Conservation (phyloP, 768 basidiomycete genomes). For the Phlegmacium glaucopus region DNA sequence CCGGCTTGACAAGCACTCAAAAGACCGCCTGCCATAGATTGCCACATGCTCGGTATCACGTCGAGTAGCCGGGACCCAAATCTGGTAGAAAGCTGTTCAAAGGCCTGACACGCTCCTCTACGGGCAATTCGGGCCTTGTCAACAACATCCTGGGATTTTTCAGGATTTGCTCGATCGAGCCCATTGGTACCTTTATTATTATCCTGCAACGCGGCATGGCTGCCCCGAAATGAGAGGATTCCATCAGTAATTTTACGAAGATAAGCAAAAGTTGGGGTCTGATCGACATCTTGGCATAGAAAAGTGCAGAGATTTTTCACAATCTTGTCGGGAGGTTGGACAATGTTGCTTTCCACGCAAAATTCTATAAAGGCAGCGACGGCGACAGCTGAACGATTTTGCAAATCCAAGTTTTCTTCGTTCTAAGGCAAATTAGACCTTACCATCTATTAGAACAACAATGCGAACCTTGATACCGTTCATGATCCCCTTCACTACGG, state of each 20-base stretch:
- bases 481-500: constrained; percentile 96
- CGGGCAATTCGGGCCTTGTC: constrained; percentile 69
- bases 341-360: constrained; percentile 67
- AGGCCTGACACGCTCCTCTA: constrained; percentile 82
- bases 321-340: constrained; percentile 92
- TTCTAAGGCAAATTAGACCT: constrained; percentile 40
- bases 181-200: constrained; percentile 26
- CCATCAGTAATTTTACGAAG: constrained; percentile 60
- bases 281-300: constrained; percentile 85
- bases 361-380: constrained; percentile 88
- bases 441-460: neutral
- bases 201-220: constrained; percentile 28
- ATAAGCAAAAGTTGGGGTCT: constrained; percentile 86
- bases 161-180: constrained; percentile 35
- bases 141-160: constrained; percentile 52
- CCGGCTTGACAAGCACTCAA: constrained; percentile 64
- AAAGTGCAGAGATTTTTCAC: constrained; percentile 97
- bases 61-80: constrained; percentile 75
- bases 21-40: constrained; percentile 81
- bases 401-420: constrained; percentile 87
- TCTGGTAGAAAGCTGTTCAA: constrained; percentile 68
- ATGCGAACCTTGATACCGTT: constrained; percentile 87
- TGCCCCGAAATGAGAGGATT: constrained; percentile 70
- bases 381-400: constrained; percentile 81
- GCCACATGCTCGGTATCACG: constrained; percentile 92